Evolutionary conservation across 176 grass and related monocot genomes (phyloP), one percentile per base, ranked within the genome.

Genomic region (Ensete ventricosum): DNA sequence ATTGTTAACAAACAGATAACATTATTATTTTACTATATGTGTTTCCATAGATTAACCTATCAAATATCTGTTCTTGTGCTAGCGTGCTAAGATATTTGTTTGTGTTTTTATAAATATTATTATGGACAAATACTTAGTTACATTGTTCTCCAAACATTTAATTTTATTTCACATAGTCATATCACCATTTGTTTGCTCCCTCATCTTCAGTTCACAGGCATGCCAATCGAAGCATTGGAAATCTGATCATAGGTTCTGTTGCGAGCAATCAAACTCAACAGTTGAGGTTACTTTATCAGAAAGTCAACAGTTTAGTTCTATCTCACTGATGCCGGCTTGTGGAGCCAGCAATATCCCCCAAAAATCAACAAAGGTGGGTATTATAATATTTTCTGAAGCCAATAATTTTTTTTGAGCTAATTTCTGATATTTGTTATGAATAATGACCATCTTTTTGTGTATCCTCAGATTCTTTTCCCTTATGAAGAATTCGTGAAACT

Each of bases 401-500:
- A 67, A 13, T 57, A 65, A 11, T 34, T 80, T 24, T 24, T 43
- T 43, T 43, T 6, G 4, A 54, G 26, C 9, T 68, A 5, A 48
- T 22, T 64, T 6, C 24, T 29, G 13, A 25, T 74, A 11, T 79
- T 74, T 62, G 9, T 70, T 43, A 43, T 43, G 34, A 43, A 43
- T 43, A 4, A 6, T 43, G 34, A 43, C 34, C 34, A 43, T 43
- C 34, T 43, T 43, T 43, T 43, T 43, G 34, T 43, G 34, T 6
- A 43, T 3, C 13, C 10, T 69, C 79, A 99, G 91, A 81, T 95
- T 52, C 87, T 99, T 73, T 99, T 89, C 81, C 81, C 96, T 82
- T 99, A 99, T 78, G 88, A 95, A 71, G 88, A 95, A n/a, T 99
- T 94, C 59, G 76, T 99, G 17, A 84, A 85, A 62, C 83, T 99